Conservation (phyloP, 371 early-diverging fungal species). For the Nematocida major region DNA sequence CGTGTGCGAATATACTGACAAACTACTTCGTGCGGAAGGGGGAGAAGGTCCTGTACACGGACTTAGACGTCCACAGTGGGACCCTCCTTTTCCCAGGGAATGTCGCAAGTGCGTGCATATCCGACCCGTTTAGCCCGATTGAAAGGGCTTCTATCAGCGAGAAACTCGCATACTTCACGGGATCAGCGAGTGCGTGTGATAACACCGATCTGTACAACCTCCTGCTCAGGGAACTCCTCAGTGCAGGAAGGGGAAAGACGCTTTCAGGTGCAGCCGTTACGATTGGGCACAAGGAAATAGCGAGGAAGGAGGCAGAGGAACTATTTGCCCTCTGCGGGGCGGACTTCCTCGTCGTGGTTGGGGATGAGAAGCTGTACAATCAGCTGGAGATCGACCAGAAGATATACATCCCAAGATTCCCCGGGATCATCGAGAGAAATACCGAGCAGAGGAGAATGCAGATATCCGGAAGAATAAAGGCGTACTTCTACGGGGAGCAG, state of each 20-base stretch:
- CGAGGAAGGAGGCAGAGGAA: slow-evolving; percentile 29
- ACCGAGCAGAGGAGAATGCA: slow-evolving; percentile 51
- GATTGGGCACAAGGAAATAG: slow-evolving; percentile 39
- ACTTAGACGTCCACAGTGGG: slow-evolving; percentile 34
- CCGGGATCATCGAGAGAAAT: slow-evolving; percentile 38
- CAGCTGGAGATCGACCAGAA: slow-evolving; percentile 15
- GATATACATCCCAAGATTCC: slow-evolving; percentile 46
- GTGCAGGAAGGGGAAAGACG: not conserved
- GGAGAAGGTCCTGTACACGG: slow-evolving; percentile 20
- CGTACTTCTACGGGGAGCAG: slow-evolving; percentile 63
- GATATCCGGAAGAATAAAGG: slow-evolving; percentile 52
- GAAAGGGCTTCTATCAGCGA: slow-evolving; percentile 9
- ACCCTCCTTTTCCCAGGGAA: slow-evolving; percentile 36
- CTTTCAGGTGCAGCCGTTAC: slow-evolving; percentile 9
- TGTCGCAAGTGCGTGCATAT: not conserved
- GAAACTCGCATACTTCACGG: slow-evolving; percentile 24
- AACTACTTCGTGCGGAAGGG: slow-evolving; percentile 35
- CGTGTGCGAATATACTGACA: slow-evolving; percentile 30
- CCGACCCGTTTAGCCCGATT: slow-evolving; percentile 31
- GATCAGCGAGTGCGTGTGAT: slow-evolving; percentile 9
- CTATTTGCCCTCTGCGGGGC: slow-evolving; percentile 47
- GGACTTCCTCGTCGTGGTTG: slow-evolving; percentile 55
- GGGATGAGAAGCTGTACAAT: slow-evolving; percentile 61
- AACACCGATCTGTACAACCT: slow-evolving; percentile 33
- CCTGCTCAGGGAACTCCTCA: slow-evolving; percentile 4